Conservation (phyloP, 148 eudicot genomes). For the Amaranthus palmeri region DNA sequence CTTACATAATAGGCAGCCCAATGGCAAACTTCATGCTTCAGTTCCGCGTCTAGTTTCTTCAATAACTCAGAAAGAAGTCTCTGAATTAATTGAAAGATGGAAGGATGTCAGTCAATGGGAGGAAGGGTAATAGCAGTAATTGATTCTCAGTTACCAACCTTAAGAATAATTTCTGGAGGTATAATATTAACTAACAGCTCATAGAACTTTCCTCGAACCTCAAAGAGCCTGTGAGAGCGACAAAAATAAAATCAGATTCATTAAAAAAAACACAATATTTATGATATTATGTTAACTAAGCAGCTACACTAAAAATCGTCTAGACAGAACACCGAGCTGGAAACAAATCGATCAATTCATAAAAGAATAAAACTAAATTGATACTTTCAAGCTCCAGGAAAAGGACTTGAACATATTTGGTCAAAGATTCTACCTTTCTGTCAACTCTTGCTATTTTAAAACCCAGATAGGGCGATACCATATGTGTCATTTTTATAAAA, state of each 20-base stretch:
- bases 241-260: not conserved
- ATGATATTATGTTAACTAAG: too few species aligned
- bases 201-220: conserved; percentile 88
- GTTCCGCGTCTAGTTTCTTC: conserved; percentile 87
- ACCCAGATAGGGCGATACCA: not conserved
- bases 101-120: not conserved
- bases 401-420: not conserved
- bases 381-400: not conserved
- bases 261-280: not conserved
- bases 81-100: conserved; percentile 38
- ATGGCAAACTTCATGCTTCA: conserved; percentile 90
- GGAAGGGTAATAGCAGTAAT: not conserved
- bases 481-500: not conserved
- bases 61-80: conserved; percentile 79
- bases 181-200: conserved; percentile 78
- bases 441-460: not conserved
- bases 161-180: conserved; percentile 81
- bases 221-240: conserved; percentile 54
- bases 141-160: conserved; percentile 36
- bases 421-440: not conserved
- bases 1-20: conserved; percentile 99
- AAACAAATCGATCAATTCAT: not conserved
- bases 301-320: too few species aligned
- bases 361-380: not conserved
- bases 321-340: conserved; percentile 1